Evolutionary conservation across 148 eudicot genomes (phyloP), one percentile per base, ranked within the genome.

Genomic region (Selenicereus undatus): DNA sequence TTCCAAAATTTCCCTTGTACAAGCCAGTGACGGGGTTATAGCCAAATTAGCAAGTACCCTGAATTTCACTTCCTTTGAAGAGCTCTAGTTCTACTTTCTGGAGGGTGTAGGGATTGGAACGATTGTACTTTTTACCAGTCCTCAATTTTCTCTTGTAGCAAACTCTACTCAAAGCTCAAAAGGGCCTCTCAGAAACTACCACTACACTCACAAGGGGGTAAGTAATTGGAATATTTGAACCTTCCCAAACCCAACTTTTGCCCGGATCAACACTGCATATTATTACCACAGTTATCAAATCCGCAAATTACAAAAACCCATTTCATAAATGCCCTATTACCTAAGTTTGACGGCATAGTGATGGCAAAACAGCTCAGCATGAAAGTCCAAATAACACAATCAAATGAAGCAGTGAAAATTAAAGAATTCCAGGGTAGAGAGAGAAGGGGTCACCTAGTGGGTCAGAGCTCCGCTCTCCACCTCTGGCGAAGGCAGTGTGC

Each of bases 401-500:
- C 70, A 52, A 18, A 52, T 27, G 17, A 11, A 52, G 14, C 62
- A 56, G 18, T 4, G 62, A 56, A 20, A 17, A 56, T 11, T 17
- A 56, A 56, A 35, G 52, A 76, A 5, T 32, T 14, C 20, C 54
- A 14, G 14, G 32, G 42, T 5, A 60, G 18, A 62, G 6, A 45
- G 29, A 36, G 26, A 52, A 65, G 78, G n/a, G 80, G 62, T 84
- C 26, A 81, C 95, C 93, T 86, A 88, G 74, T 39, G 71, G 3
- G 73, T 80, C 79, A 13, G 83, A 72, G 71, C 58, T 77, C 32
- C 66, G 78, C 30, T 76, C 83, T 30, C 86, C 91, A 71, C 92
- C 97, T 85, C 91, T 86, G 77, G 94, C 93, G 51, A 62, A 22
- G 69, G 86, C 84, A 71, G 62, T 83, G 68, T 21, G 50, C 39